Evolutionary conservation across 2,329 filamentous ascomycete genomes (phyloP).

Genomic region (Arthroderma sp.): DNA sequence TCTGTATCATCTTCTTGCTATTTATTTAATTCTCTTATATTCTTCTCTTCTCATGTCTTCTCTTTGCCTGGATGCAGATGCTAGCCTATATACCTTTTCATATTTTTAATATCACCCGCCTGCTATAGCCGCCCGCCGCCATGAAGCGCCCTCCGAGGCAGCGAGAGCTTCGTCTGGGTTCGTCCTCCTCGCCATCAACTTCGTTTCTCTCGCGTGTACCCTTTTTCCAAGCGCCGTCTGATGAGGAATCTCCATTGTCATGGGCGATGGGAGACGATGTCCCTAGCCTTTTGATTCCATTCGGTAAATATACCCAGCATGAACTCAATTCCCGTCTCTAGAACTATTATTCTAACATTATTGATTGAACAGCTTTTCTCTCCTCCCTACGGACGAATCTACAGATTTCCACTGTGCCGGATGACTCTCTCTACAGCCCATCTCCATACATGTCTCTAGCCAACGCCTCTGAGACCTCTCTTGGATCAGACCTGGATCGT

Average conservation of each 20-base stretch:
- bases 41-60: neutral
- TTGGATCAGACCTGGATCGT: slow-evolving; percentile 24
- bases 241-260: slow-evolving; percentile 4
- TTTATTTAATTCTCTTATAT: neutral
- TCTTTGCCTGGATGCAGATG: neutral
- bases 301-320: slow-evolving; percentile 13
- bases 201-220: slow-evolving; percentile 10
- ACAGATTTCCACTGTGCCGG: slow-evolving; percentile 41
- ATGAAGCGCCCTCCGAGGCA: slow-evolving; percentile 9
- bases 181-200: slow-evolving; percentile 3
- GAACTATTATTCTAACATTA: neutral
- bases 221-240: slow-evolving; percentile 1
- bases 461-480: slow-evolving; percentile 14
- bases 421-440: slow-evolving; percentile 18
- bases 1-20: neutral
- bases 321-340: slow-evolving; percentile 2
- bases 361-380: slow-evolving; percentile 54
- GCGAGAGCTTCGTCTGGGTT: slow-evolving; percentile 6
- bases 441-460: slow-evolving; percentile 43
- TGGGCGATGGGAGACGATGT: slow-evolving; percentile 19
- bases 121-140: neutral
- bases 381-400: slow-evolving; percentile 70
- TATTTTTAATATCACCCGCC: neutral
- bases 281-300: slow-evolving; percentile 20
- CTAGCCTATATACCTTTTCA: neutral